Evolutionary conservation across 1,284 basidiomycete genomes (phyloP).

Genomic region (Coriolopsis trogii): DNA sequence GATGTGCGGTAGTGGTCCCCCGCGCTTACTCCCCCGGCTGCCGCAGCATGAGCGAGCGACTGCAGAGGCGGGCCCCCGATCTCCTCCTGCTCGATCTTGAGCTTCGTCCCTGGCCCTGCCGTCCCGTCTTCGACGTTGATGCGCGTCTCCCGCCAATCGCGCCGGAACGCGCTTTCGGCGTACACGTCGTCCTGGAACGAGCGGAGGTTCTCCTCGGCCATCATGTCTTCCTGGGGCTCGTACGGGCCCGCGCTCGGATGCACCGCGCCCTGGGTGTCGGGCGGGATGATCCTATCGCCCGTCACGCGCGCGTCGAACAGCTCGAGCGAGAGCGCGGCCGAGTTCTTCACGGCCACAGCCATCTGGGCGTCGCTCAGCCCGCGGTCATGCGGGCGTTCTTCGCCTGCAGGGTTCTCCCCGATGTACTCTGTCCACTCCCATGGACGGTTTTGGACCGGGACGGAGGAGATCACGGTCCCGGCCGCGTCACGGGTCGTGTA

Average conservation of each 20-base stretch:
- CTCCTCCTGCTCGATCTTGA: constrained; percentile 33
- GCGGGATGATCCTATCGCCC: constrained; percentile 53
- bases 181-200: constrained; percentile 66
- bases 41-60: neutral
- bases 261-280: neutral
- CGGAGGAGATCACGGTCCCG: constrained; percentile 50
- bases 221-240: constrained; percentile 30
- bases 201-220: constrained; percentile 48
- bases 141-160: constrained; percentile 77
- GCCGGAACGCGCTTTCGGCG: constrained; percentile 64
- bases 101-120: neutral
- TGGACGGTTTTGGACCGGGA: constrained; percentile 67
- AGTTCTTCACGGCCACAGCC: constrained; percentile 61
- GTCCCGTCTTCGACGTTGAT: constrained; percentile 31
- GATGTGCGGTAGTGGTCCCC: constrained; percentile 10
- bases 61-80: constrained; percentile 30
- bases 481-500: constrained; percentile 56
- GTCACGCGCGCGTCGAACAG: constrained; percentile 65
- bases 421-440: constrained; percentile 87
- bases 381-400: no score
- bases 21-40: neutral
- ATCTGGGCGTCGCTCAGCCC: no score
- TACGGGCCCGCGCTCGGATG: neutral
- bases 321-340: constrained; percentile 73
- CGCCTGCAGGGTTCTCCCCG: constrained; percentile 54